phyloP scores from a whole-genome alignment of 1,284 basidiomycete species.

The Cutaneotrichosporon sp. region DNA sequence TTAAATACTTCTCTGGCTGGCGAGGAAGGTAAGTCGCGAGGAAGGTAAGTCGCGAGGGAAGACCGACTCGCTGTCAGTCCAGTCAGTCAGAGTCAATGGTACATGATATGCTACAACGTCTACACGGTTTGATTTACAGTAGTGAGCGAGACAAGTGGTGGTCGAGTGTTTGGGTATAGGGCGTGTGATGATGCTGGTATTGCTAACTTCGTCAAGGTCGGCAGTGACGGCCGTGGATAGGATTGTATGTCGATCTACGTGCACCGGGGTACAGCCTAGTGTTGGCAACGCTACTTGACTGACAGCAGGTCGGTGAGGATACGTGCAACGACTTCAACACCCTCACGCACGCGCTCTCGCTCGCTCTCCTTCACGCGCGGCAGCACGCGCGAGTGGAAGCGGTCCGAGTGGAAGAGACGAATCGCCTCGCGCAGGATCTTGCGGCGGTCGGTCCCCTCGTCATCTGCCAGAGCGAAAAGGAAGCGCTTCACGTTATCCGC shows the following conservation, averaged over 20 bases:
- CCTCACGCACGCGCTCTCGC: slow-evolving; percentile 61
- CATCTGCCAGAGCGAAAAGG: slow-evolving; percentile 57
- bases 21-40: background rate
- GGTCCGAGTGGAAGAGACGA: slow-evolving; percentile 72
- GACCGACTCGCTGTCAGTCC: background rate
- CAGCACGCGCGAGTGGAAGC: slow-evolving; percentile 64
- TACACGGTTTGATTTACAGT: background rate
- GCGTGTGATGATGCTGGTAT: background rate
- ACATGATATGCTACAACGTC: background rate
- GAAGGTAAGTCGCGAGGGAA: background rate
- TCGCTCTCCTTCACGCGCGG: slow-evolving; percentile 61
- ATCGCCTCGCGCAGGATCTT: slow-evolving; percentile 60
- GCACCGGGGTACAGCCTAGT: background rate
- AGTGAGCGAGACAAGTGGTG: background rate
- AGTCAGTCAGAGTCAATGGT: background rate
- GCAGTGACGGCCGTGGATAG: background rate
- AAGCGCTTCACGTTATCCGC: slow-evolving; percentile 60
- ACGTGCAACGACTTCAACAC: slow-evolving; percentile 56
- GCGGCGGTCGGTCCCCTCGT: slow-evolving; percentile 45
- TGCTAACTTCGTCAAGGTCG: background rate
- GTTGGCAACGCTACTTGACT: background rate
- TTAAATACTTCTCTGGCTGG: background rate
- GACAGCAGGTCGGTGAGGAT: slow-evolving; percentile 33
- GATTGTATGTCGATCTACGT: background rate
- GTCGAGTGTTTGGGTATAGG: background rate